Evolutionary conservation across 1,284 basidiomycete species (phyloP), one percentile per base, ranked within the genome.

Genomic region (Lentinula novae-zelandiae): DNA sequence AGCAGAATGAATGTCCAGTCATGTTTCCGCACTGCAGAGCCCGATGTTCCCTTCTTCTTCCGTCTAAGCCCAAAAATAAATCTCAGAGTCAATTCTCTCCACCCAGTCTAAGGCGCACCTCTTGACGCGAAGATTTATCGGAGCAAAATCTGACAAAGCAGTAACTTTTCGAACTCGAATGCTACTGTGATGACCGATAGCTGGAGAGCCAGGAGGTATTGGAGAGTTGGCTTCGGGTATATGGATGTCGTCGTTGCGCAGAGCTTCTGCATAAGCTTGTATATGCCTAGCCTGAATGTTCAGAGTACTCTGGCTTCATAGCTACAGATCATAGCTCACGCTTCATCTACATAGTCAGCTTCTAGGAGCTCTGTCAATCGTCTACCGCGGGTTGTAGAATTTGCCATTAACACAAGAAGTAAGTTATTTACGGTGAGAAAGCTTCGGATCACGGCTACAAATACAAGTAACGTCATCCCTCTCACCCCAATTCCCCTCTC

Each of bases 131-230:
- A 93, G 75, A 71, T 96, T 92, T 17, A 98, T 86, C 0, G 95
- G 95, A 1, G 95, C 95, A 71, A 96, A 98, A 73, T 97, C 95
- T 9, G 90, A 93, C 50, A 96, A 77, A 0, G 95, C 94, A 57
- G 92, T 89, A 13, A 97, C 86, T 75, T 93, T 95, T 69, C 89
- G 75, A 39, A 83, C 77, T 34, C 78, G 15, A 17, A 75, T 71
- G 59, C 71, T 72, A 67, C 36, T 70, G 65, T 38, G 67, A 61
- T 7, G 77, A 44, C 73, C 69, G 48, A 63, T 53, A 39, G 61
- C 63, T 0, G 71, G 68, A n/a, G 72, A 72, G 7, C 58, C 62
- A 39, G 74, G 70, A 54, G 64, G 58, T 36, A 62, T 60, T 0
- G 71, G 68, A 10, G 73, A 72, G 13, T 71, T 69, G 17, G 76